Evolutionary conservation across 1,284 basidiomycete species (phyloP).

Genomic region (Afroboletus lepidellus): DNA sequence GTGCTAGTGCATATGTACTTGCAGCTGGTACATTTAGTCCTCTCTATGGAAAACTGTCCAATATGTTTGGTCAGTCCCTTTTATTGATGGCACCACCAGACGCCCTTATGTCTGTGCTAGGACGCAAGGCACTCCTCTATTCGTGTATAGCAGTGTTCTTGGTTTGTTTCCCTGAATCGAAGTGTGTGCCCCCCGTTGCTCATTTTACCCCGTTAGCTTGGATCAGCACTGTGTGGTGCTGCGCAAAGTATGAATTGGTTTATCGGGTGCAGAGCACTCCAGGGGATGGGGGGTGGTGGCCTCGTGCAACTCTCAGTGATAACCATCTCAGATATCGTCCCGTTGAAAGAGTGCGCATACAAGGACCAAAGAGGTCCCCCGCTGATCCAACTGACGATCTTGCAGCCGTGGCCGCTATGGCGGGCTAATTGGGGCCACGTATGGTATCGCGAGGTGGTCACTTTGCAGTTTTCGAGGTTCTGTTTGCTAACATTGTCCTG

Average conservation of each 20-base stretch:
- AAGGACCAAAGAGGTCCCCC: not conserved
- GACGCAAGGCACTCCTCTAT: conserved; percentile 76
- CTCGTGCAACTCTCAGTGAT: conserved; percentile 62
- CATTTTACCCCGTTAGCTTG: conserved; percentile 36
- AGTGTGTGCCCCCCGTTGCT: not conserved
- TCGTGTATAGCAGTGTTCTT: conserved; percentile 69
- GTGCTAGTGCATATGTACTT: conserved; percentile 65
- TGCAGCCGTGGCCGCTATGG: conserved; percentile 50
- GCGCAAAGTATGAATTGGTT: conserved; percentile 79
- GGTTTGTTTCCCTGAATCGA: conserved; percentile 37
- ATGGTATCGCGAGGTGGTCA: conserved; percentile 53
- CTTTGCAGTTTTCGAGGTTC: conserved; percentile 30
- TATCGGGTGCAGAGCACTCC: conserved; percentile 72
- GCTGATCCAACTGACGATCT: not conserved
- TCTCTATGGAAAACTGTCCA: conserved; percentile 74
- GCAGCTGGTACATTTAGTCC: conserved; percentile 64
- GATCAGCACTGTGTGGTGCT: conserved; percentile 80
- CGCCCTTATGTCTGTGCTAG: conserved; percentile 29
- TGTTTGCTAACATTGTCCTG: conserved; percentile 3
- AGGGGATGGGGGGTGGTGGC: conserved; percentile 73
- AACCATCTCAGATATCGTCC: conserved; percentile 78
- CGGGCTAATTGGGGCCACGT: conserved; percentile 73
- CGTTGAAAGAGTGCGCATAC: conserved; percentile 63
- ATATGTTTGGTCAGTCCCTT: conserved; percentile 43
- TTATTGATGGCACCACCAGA: conserved; percentile 41